Evolutionary conservation across 192 early-diverging fungal species (phyloP).

Genomic region (Backusella morwellensis): DNA sequence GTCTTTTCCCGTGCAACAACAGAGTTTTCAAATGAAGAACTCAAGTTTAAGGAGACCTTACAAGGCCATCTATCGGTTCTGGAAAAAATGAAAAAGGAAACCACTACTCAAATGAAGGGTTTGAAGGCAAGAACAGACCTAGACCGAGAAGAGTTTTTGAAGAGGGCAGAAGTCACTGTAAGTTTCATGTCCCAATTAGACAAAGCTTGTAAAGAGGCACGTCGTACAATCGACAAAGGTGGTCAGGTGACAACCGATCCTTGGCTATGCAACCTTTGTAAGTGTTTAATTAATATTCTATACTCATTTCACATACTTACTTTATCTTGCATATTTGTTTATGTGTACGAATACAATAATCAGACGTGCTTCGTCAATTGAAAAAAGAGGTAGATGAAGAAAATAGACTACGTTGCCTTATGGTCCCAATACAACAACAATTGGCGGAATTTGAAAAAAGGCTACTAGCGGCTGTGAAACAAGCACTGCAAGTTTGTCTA

Average conservation of each 20-base stretch:
- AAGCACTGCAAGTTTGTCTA: conserved; percentile 15
- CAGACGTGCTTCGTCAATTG: conserved; percentile 32
- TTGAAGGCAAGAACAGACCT: conserved; percentile 33
- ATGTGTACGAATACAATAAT: neutral
- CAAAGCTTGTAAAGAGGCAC: conserved; percentile 29
- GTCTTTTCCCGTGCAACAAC: neutral
- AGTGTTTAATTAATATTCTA: neutral
- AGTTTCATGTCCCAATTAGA: conserved; percentile 36
- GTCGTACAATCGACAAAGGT: conserved; percentile 3
- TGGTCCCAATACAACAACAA: conserved; percentile 27
- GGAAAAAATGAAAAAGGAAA: conserved; percentile 39
- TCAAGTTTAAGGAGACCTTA: conserved; percentile 4
- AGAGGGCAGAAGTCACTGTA: conserved; percentile 39
- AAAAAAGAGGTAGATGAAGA: conserved; percentile 35
- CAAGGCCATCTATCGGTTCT: conserved; percentile 33
- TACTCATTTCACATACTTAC: neutral
- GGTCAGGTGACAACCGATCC: conserved; percentile 29
- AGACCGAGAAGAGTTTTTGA: conserved; percentile 38
- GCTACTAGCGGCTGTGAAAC: conserved; percentile 19
- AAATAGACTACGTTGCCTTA: conserved; percentile 27
- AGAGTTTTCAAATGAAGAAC: neutral
- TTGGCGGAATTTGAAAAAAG: conserved; percentile 26
- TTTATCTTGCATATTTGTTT: neutral
- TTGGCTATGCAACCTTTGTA: conserved; percentile 35
- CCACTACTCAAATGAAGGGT: conserved; percentile 37